phyloP scores from a whole-genome alignment of 2,329 filamentous ascomycete species.

The Alternaria sp. region DNA sequence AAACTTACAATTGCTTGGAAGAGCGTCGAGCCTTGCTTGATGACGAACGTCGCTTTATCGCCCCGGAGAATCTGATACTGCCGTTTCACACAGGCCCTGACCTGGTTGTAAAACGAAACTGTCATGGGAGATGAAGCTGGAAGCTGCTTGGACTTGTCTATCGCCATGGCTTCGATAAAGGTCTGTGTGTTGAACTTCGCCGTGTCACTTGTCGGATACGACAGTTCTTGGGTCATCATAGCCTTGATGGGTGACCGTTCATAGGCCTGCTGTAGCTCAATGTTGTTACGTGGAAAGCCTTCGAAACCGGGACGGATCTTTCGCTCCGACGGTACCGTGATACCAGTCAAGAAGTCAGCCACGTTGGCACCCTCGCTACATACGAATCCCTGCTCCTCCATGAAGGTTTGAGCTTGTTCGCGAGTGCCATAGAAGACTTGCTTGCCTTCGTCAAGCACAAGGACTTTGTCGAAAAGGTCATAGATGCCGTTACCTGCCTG shows the following conservation, averaged over 20 bases:
- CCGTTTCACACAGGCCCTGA: slow-evolving; percentile 64
- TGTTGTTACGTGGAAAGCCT: slow-evolving; percentile 54
- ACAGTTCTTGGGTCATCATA: slow-evolving; percentile 64
- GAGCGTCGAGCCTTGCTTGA: slow-evolving; percentile 68
- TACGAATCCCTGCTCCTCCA: slow-evolving; percentile 72
- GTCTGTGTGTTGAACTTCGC: slow-evolving; percentile 51
- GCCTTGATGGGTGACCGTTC: slow-evolving; percentile 60
- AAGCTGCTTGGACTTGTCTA: slow-evolving; percentile 65
- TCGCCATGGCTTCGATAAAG: slow-evolving; percentile 63
- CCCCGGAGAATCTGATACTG: slow-evolving; percentile 73
- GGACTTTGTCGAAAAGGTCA: slow-evolving; percentile 73
- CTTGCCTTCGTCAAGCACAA: slow-evolving; percentile 77
- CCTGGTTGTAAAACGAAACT: slow-evolving; percentile 52
- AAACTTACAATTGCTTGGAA: slow-evolving; percentile 58
- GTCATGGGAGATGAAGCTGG: slow-evolving; percentile 64
- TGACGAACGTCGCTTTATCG: slow-evolving; percentile 69
- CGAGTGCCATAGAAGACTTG: slow-evolving; percentile 77
- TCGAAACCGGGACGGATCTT: slow-evolving; percentile 54
- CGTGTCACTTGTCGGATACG: slow-evolving; percentile 64
- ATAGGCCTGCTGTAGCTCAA: slow-evolving; percentile 58
- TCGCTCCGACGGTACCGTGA: slow-evolving; percentile 62
- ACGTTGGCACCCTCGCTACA: slow-evolving; percentile 70
- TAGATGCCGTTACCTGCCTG: slow-evolving; percentile 61
- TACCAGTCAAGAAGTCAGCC: slow-evolving; percentile 78
- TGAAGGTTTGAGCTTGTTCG: slow-evolving; percentile 67